Conservation (phyloP, 106 monocot genomes). For the Hemerocallis citrina region DNA sequence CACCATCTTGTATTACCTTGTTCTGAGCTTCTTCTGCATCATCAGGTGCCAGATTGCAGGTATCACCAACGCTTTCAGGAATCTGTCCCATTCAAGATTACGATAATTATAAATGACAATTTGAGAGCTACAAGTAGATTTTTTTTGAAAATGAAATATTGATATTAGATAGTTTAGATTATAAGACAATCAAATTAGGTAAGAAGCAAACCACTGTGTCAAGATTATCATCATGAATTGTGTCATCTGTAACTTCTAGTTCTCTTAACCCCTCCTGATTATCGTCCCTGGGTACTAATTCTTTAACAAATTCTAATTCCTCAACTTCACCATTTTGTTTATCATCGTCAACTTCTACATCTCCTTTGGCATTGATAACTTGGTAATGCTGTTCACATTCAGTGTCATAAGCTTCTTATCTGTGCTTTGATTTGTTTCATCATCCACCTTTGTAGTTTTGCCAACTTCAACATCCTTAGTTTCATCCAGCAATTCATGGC, state of each 20-base stretch:
- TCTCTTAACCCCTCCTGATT: background rate
- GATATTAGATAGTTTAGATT: background rate
- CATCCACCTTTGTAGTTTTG: slow-evolving; percentile 9
- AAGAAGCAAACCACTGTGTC: no score
- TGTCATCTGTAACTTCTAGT: no score
- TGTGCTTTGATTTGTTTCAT: no score
- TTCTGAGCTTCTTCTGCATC: background rate
- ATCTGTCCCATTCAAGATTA: background rate
- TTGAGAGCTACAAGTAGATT: no score
- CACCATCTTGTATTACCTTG: background rate
- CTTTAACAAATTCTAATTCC: background rate
- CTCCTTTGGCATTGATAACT: background rate
- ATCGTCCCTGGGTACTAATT: slow-evolving; percentile 1
- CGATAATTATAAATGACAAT: no score
- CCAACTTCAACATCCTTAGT: background rate
- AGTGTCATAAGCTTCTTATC: background rate
- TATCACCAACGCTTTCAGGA: no score
- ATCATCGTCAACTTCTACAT: background rate
- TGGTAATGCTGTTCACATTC: background rate
- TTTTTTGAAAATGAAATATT: no score
- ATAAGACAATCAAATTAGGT: no score
- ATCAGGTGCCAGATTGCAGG: no score
- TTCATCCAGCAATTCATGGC: background rate
- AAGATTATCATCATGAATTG: no score
- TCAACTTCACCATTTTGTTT: slow-evolving; percentile 1